Evolutionary conservation across 495 filamentous ascomycete species (phyloP), one percentile per base, ranked within the genome.

Genomic region (Immersiella caudata): DNA sequence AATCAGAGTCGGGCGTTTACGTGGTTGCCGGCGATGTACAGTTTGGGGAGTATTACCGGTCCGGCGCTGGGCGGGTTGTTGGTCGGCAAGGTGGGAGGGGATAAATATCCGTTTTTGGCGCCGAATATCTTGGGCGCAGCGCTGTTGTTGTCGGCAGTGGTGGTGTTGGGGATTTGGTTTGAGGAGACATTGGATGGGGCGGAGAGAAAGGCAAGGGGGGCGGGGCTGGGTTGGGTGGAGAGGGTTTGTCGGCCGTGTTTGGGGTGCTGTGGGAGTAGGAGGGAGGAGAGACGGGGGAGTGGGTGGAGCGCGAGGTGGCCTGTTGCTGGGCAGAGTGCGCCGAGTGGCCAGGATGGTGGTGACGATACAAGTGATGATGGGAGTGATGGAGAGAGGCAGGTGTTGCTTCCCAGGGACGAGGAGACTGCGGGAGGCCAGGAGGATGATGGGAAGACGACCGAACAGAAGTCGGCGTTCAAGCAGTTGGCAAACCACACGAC

Each of bases 1-100:
- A 99, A 99, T 76, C 95, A 99, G 79, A 93, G 90, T 50, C 85
- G 85, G 57, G 94, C 93, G 0, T 99, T 98, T 73, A 91, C 89
- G 1, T 99, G 94, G 80, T 85, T 99, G 18, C 95, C 95, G 0
- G 89, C 97, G 49, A 86, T 99, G 3, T 98, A 99, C 76, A 93
- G 94, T 22, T 80, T 99, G 62, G 95, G 95, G 18, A 92, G 91
- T 36, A 96, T 99, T 68, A 96, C 93, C 0, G 95, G 95, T 0
- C 96, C 95, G 1, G 86, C 94, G 18, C 74, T 98, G 16, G 95
- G 95, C n/a, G 95, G 95, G 0, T 70, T 96, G 65, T 75, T 98
- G 56, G 89, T 95, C 0, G 85, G 87, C 24, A 79, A 82, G 58
- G 12, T 80, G 46, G 57, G 69, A 79, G 67, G 78, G 75, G 51